Conservation (phyloP, 345 rosid genomes). For the Eucalyptus paniculata region DNA sequence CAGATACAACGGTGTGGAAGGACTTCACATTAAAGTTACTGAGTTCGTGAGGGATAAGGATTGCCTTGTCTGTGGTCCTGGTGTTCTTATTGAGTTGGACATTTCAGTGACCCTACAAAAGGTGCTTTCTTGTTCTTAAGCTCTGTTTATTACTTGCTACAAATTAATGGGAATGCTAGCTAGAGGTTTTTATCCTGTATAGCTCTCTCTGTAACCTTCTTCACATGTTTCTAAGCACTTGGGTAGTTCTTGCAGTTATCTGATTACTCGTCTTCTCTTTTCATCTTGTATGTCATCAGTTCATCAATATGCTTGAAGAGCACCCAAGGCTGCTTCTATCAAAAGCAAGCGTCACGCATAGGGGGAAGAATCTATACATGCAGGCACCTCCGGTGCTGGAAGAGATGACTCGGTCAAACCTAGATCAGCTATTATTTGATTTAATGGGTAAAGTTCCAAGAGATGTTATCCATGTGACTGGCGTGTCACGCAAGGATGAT, state of each 20-base stretch:
- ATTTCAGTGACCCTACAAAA: constrained; percentile 56
- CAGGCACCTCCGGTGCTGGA: constrained; percentile 93
- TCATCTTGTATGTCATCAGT: constrained; percentile 15
- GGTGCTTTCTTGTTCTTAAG: constrained; percentile 26
- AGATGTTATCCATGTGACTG: constrained; percentile 49
- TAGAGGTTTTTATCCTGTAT: neutral
- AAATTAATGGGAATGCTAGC: neutral
- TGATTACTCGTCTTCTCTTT: neutral
- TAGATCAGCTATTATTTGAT: constrained; percentile 44
- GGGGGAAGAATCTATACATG: constrained; percentile 70
- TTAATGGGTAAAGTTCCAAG: constrained; percentile 57
- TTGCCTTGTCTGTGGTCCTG: constrained; percentile 97
- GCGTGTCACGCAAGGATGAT: constrained; percentile 32
- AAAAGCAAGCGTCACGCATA: constrained; percentile 61
- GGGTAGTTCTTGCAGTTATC: neutral
- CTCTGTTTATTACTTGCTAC: neutral
- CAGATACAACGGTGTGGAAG: constrained; percentile 88
- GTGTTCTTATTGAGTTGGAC: constrained; percentile 73
- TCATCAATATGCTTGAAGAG: constrained; percentile 68
- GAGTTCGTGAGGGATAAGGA: constrained; percentile 72
- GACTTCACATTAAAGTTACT: constrained; percentile 79
- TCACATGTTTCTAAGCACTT: neutral
- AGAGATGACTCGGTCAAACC: constrained; percentile 75
- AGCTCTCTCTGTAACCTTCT: neutral
- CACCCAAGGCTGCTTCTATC: constrained; percentile 63